Conservation (phyloP, 768 basidiomycete species). For the Mycena rebaudengoi region DNA sequence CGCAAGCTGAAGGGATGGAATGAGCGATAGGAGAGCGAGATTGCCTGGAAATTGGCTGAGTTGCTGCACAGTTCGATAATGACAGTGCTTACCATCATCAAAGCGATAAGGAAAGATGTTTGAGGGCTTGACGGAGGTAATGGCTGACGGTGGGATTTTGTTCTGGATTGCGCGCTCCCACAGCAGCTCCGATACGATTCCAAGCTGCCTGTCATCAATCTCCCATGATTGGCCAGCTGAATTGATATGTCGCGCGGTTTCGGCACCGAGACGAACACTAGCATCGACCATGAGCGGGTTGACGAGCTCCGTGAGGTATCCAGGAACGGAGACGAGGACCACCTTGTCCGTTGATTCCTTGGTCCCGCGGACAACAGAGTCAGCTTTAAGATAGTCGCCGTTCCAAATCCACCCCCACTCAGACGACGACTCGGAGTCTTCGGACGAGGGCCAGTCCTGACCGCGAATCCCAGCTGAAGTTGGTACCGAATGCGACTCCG, state of each 20-base stretch:
- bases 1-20: too few relatives aligned
- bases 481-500: background rate
- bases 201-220: slow-evolving; percentile 10
- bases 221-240: slow-evolving; percentile 10
- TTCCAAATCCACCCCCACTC: slow-evolving; percentile 16
- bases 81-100: slow-evolving; percentile 12
- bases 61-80: background rate
- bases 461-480: background rate
- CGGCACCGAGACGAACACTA: background rate
- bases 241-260: slow-evolving; percentile 4
- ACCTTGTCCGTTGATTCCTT: slow-evolving; percentile 10
- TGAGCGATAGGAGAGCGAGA: slow-evolving; percentile 5
- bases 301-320: slow-evolving; percentile 4
- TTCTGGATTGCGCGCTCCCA: background rate
- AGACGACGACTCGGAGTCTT: background rate
- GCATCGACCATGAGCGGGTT: slow-evolving; percentile 1
- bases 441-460: background rate
- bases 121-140: background rate
- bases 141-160: background rate
- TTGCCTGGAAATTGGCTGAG: background rate
- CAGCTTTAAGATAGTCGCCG: slow-evolving; percentile 3
- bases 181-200: slow-evolving; percentile 3
- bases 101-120: slow-evolving; percentile 5
- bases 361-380: slow-evolving; percentile 4
- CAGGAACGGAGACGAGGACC: background rate